A percentile compares a stretch with the other conserved stretches of the same genome.
Evolutionary conservation across 805 yeast species (phyloP).

Genomic region (Metschnikowia cubensis): DNA sequence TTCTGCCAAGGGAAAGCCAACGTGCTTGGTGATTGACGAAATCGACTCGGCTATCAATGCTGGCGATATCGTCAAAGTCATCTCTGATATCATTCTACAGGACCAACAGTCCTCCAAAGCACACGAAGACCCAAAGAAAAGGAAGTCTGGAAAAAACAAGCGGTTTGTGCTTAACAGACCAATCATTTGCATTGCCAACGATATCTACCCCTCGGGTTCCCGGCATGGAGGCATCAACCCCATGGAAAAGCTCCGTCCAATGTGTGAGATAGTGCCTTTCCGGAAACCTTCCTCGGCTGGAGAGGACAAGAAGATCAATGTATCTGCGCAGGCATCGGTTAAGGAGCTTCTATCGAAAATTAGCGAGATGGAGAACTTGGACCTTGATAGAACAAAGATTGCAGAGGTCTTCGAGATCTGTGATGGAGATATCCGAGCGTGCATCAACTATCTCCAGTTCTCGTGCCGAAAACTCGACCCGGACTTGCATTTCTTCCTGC

Average conservation of each 20-base stretch:
- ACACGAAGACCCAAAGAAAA: conserved; percentile 13
- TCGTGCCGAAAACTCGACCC: conserved; percentile 21
- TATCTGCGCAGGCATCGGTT: conserved; percentile 30
- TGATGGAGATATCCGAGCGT: conserved; percentile 81
- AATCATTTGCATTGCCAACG: conserved; percentile 89
- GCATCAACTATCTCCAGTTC: conserved; percentile 81
- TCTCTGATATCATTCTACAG: conserved; percentile 58
- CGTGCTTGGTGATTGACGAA: conserved; percentile 84
- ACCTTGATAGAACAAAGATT: conserved; percentile 46
- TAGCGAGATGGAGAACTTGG: conserved; percentile 50
- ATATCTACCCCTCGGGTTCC: conserved; percentile 47
- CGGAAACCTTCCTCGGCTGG: conserved; percentile 44
- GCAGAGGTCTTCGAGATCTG: conserved; percentile 65
- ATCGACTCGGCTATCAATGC: conserved; percentile 53
- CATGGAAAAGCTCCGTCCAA: conserved; percentile 67
- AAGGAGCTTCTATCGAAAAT: conserved; percentile 44
- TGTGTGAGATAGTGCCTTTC: conserved; percentile 69
- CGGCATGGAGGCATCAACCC: conserved; percentile 41
- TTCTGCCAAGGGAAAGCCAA: conserved; percentile 67
- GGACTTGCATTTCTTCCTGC: conserved; percentile 4
- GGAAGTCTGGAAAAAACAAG: conserved; percentile 28
- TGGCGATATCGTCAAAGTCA: conserved; percentile 34
- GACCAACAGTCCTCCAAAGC: conserved; percentile 35
- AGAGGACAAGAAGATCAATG: conserved; percentile 20
- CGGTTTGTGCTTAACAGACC: conserved; percentile 62